Evolutionary conservation across 331 rosid genomes (phyloP), one percentile per base, ranked within the genome.

Genomic region (Quercus phellos): DNA sequence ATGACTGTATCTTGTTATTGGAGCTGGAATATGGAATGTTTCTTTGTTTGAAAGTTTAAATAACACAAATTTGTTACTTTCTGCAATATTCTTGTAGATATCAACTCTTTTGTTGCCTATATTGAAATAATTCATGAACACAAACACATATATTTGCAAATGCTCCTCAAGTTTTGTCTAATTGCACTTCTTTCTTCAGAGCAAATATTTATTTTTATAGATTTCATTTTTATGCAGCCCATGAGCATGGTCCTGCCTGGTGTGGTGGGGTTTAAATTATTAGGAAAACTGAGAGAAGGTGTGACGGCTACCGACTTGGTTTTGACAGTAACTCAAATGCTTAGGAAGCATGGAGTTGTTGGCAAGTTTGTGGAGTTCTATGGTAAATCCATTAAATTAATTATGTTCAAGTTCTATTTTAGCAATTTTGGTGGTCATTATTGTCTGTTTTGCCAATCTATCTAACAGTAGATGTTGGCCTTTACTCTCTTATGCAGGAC

Each of bases 161-260:
- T 8, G 19, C 58, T 43, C 17, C 55, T 71, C 46, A n/a, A 14
- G 16, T 66, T 55, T 22, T 72, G 29, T 55, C 66, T 30, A 9
- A 27, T n/a, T 50, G 9, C 56, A 63, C 21, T 67, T 22, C 38
- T 68, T 64, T 14, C 50, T 66, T 66, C 27, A 18, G 16, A 9
- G 5, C 21, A 32, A 18, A 66, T 18, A 12, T 13, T 35, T 68
- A 73, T 10, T 68, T 46, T 77, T 63, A 66, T 54, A 43, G 51
- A 2, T 66, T 66, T 70, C 55, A 6, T 70, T 51, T 73, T 59
- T 38, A 70, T 76, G 77, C 88, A 92, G 97, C 97, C 97, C 70
- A 92, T 92, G 97, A 92, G 97, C 90, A 92, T 92, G 97, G 97
- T 92, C 82, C 88, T 92, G 55, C 97, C 97, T 13, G 96, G 97